Conservation (phyloP, 495 filamentous ascomycete genomes). For the Xylaria telfairii region DNA sequence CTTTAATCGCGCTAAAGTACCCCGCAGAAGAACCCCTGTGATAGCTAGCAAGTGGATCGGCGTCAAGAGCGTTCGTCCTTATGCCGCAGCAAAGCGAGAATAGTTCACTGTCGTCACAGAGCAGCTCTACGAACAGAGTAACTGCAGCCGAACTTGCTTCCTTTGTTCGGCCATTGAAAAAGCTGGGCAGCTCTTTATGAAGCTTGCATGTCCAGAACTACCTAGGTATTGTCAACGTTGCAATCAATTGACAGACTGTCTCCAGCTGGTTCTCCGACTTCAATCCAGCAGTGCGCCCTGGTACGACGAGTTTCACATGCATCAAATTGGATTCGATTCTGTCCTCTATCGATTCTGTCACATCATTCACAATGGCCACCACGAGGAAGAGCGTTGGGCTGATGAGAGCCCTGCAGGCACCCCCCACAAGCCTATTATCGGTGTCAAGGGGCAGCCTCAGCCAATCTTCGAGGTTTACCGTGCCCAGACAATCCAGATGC, state of each 20-base stretch:
- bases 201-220: constrained; percentile 2
- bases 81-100: constrained; percentile 28
- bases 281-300: background rate
- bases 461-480: background rate
- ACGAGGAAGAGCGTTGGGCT: constrained; percentile 32
- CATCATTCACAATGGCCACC: constrained; percentile 27
- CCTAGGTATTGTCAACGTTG: background rate
- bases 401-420: constrained; percentile 31
- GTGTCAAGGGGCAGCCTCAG: background rate
- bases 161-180: constrained; percentile 18
- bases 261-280: background rate
- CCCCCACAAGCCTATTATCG: background rate
- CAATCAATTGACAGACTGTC: background rate
- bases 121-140: constrained; percentile 20
- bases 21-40: constrained; percentile 11
- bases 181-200: constrained; percentile 5
- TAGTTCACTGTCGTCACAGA: constrained; percentile 6
- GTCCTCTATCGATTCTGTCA: background rate
- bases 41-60: background rate
- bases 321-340: background rate
- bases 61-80: background rate
- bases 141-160: constrained; percentile 20
- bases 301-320: background rate
- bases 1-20: background rate
- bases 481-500: constrained; percentile 8